These are phyloP conservation scores for Skeletonema costatum DNA, from an alignment of 108 stramenopile genomes.

Conservation along the genomic window DNA sequence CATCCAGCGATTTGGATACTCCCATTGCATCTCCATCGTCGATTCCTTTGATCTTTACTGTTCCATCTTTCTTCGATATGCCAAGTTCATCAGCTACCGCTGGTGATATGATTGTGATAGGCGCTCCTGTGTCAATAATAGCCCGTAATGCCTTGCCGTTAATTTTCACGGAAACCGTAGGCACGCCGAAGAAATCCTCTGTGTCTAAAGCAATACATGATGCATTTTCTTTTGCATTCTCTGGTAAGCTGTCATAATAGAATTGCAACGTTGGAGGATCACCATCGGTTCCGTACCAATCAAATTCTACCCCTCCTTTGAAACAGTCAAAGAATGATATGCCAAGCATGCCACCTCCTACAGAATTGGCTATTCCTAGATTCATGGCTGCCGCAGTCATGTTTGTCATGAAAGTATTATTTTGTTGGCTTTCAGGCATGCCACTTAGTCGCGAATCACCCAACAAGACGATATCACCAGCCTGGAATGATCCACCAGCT, in stretches of 20 bases:
- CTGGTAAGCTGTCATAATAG: conserved; percentile 18
- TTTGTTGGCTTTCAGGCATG: conserved; percentile 4
- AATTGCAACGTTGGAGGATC: conserved; percentile 31
- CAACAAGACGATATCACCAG: conserved; percentile 23
- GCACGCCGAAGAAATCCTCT: conserved; percentile 6
- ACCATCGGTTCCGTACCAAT: conserved; percentile 22
- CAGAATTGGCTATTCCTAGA: conserved; percentile 1
- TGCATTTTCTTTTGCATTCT: conserved; percentile 13
- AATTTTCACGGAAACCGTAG: conserved; percentile 8
- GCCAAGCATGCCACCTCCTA: conserved; percentile 18
- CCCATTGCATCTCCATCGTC: conserved; percentile 76
- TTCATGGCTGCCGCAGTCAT: conserved; percentile 18
- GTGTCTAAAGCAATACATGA: conserved; percentile 10
- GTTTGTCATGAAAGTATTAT: conserved; percentile 21
- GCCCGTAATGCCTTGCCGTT: conserved; percentile 18
- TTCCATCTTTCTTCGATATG: conserved; percentile 70
- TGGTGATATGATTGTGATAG: conserved; percentile 18
- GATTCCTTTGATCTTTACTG: conserved; percentile 93
- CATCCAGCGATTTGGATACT: not conserved
- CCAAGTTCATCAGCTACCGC: conserved; percentile 9
- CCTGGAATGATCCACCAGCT: conserved; percentile 19
- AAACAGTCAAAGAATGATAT: conserved; percentile 22
- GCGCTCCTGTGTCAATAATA: conserved; percentile 33
- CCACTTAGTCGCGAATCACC: conserved; percentile 19
- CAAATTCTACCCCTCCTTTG: conserved; percentile 35